Evolutionary conservation across 176 grass and related monocot genomes (phyloP), one percentile per base, ranked within the genome.

Genomic region (Urochloa ruziziensis): DNA sequence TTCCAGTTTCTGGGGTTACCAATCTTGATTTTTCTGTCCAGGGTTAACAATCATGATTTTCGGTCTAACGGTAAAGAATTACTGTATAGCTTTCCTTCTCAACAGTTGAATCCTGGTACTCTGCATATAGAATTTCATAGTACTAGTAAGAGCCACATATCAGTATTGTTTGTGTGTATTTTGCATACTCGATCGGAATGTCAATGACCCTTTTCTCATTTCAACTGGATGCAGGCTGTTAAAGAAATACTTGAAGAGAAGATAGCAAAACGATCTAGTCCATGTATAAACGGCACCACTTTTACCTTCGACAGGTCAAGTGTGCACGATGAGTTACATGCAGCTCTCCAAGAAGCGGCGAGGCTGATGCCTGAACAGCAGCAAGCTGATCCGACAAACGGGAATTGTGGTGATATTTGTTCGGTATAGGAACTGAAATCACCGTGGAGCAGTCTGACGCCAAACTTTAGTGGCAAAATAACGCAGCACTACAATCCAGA

Each of bases 251-350:
- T 94, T 6, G 74, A 91, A 64, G 82, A 82, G 44, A 93, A 80
- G 88, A 19, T 34, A 39, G 54, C 19, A 53, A 78, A n/a, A 81
- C n/a, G 67, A 36, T 78, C 19, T 21, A 73, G 74, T 80, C 48
- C 90, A 67, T 86, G 51, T 89, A 59, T 86, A 80, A 94, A 84
- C 21, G 80, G 57, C 34, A 27, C 65, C 24, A 60, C 27, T 18
- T 92, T 91, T 59, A 79, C 88, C 52, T 94, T 97, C 24, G 67
- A 87, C 49, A 91, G 75, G 83, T 97, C 95, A 56, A 78, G 67
- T 61, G 81, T 59, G 57, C 90, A 97, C 57, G 88, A 93, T 73
- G 90, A 87, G 57, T 80, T 97, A 32, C 90, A 88, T 15, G 16
- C 81, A 80, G 80, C 78, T 73, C 90, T 97, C 42, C 56, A 70